Base-by-base conservation (phyloP, 345 rosid genomes). In the Anacardium occidentale region DNA sequence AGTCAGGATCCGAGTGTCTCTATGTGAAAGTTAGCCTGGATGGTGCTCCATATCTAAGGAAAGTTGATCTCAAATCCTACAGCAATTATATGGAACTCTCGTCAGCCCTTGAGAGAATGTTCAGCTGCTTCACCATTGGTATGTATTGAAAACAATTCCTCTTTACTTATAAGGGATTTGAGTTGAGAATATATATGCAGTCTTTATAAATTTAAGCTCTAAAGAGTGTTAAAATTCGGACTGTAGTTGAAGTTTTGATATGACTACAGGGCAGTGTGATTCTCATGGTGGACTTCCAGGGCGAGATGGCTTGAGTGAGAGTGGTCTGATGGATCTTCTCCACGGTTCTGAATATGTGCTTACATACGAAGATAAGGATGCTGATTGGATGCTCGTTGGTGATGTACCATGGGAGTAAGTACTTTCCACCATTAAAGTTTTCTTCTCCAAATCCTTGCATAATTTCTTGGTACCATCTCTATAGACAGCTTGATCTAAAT, bases 321-420 rank as follows among this genome's bases (percentile, higher is more conserved):
- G 80, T 66, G 50, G 68, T 55, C 63, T 82, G 73, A 81, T 69
- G 73, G 88, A 84, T 76, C 79, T 82, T 79, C 82, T 86, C 51
- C 84, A 80, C 37, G 85, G 85, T 45, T 87, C 88, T 54, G 90
- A 81, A 50, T 84, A 76, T 63, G 84, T 87, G 67, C 84, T 87
- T 37, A 79, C 88, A 14, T 87, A 84, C 45, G 90, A 87, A 77
- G 90, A 87, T 69, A 83, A 79, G 70, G 90, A 87, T 12, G 83
- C 77, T 2, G 90, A 87, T 60, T 87, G 90, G 90, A 87, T 87
- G 90, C 90, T 86, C 20, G 90, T 84, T 34, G 90, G 90, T 18
- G 88, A 86, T 68, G 88, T 86, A 66, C 90, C 90, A 51, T 87
- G 90, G 88, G 82, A 75, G 90, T 87, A 81, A 61, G 83, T 82